Base-by-base conservation (phyloP, 495 filamentous ascomycete species). In the Penicillium verhagenii region DNA sequence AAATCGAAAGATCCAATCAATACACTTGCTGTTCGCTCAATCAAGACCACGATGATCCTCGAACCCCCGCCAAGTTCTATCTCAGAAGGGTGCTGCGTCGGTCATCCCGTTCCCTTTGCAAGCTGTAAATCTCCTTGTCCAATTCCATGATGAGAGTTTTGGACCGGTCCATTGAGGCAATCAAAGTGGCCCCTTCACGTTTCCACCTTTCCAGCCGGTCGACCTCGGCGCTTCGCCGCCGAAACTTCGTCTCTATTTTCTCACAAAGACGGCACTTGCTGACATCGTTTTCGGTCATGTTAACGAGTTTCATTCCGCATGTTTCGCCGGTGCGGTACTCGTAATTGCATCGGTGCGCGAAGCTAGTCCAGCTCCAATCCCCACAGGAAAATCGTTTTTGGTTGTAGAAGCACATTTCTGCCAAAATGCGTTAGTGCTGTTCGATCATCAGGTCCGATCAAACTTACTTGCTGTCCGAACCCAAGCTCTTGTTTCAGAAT, bases 321-420 rank as follows among this genome's bases (percentile, higher is more conserved):
- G 94, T 97, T 81, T 98, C 94, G 67, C 94, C 94, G 46, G 88
- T 97, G 63, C 95, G 91, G 77, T 97, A 96, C 66, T 98, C 94
- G 73, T 88, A 89, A 70, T 88, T 86, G 84, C 95, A 98, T 60
- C 96, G 94, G 72, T 92, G 83, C 57, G 89, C 86, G 81, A 97
- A 97, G 72, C 86, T 86, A 61, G 90, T 89, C 94, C 95, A 98
- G 73, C 92, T 93, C 85, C 86, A 97, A 80, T 94, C 93, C 65
- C 86, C 86, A 75, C 94, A 98, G 7, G 72, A 60, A 59, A 76
- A 82, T 65, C 65, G 66, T 64, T 76, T 79, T 64, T 81, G 79
- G 62, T 82, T 80, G 74, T 81, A 82, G 65, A 81, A 82, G 58
- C 79, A 82, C 79, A 82, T 82, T 59, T 60, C 79, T 77, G 66